phyloP scores from a whole-genome alignment of 1,284 basidiomycete genomes.

The Cutaneotrichosporon sp. region DNA sequence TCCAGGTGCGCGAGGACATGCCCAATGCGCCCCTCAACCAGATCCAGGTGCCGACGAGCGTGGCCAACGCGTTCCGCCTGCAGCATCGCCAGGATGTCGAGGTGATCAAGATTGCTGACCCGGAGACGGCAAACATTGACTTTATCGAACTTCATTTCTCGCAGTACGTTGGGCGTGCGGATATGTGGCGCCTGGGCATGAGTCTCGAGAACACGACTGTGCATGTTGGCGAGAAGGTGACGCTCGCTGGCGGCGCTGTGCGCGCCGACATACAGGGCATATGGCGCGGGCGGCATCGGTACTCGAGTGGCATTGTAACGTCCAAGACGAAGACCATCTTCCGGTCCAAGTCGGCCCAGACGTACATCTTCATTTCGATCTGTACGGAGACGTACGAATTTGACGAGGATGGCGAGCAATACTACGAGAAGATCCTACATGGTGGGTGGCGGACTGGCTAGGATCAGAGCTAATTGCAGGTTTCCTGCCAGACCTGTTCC shows the following conservation, averaged over 20 bases:
- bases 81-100: slow-evolving; percentile 46
- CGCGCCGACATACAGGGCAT: slow-evolving; percentile 73
- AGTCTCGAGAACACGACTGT: slow-evolving; percentile 56
- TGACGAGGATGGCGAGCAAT: slow-evolving; percentile 90
- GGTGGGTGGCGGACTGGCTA: slow-evolving; percentile 35
- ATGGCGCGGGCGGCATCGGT: slow-evolving; percentile 51
- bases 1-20: slow-evolving; percentile 35
- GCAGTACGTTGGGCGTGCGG: slow-evolving; percentile 83
- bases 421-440: slow-evolving; percentile 93
- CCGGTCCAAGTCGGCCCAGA: slow-evolving; percentile 83
- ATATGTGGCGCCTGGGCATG: slow-evolving; percentile 84
- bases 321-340: slow-evolving; percentile 82
- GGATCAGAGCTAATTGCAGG: slow-evolving; percentile 31
- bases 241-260: slow-evolving; percentile 57
- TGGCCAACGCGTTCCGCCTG: slow-evolving; percentile 44
- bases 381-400: slow-evolving; percentile 97
- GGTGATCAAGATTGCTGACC: slow-evolving; percentile 47
- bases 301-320: slow-evolving; percentile 75
- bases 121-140: slow-evolving; percentile 61
- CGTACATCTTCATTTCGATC: slow-evolving; percentile 85
- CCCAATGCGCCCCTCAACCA: slow-evolving; percentile 35
- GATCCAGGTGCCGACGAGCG: slow-evolving; percentile 41
- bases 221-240: slow-evolving; percentile 58
- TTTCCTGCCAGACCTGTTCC: slow-evolving; percentile 78
- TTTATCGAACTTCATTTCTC: slow-evolving; percentile 87